Conservation (phyloP, 2,329 filamentous ascomycete genomes). For the Colletotrichum tanaceti region DNA sequence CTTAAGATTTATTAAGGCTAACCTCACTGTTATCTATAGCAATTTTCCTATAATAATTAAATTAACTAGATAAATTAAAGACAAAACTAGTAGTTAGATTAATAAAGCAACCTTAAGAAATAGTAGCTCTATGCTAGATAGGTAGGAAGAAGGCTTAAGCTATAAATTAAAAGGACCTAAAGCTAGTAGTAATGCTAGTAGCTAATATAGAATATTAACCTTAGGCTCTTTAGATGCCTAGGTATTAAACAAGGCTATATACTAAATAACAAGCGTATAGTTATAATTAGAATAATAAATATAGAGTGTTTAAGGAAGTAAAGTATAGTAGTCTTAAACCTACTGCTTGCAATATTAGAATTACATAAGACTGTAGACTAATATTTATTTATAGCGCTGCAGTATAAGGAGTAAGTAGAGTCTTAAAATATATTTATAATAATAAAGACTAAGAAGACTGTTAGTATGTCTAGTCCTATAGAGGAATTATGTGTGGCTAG, state of each 20-base stretch:
- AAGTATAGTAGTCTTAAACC: too few relatives aligned
- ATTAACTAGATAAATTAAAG: not conserved
- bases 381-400: too few relatives aligned
- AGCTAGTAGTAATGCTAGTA: not conserved
- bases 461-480: not conserved
- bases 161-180: too few relatives aligned
- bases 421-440: not conserved
- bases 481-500: not conserved
- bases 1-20: not conserved
- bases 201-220: not conserved
- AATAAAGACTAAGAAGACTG: not conserved
- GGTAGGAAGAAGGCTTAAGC: too few relatives aligned
- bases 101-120: not conserved
- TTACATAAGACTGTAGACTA: too few relatives aligned
- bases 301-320: too few relatives aligned
- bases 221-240: not conserved
- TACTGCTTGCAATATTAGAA: too few relatives aligned
- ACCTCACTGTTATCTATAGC: not conserved
- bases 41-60: constrained; percentile 1
- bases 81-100: not conserved
- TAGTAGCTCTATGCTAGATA: not conserved
- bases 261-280: too few relatives aligned
- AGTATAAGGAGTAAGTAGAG: not conserved
- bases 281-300: too few relatives aligned
- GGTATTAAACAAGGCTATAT: not conserved